phyloP scores from a whole-genome alignment of 2,329 filamentous ascomycete species.

The Pseudopithomyces chartarum region DNA sequence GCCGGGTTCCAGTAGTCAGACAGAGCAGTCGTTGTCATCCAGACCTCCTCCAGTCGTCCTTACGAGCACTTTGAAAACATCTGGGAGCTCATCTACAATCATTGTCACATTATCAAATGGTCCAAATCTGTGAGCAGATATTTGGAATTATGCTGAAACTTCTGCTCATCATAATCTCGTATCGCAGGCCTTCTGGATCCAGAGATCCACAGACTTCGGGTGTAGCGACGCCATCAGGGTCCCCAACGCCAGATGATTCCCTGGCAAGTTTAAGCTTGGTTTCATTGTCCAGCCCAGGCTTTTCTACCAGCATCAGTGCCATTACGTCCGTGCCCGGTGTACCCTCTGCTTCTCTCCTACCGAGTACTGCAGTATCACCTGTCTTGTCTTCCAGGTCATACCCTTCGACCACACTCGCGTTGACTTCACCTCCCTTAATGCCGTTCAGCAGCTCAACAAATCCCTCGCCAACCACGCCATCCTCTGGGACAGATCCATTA shows the following conservation, averaged over 20 bases:
- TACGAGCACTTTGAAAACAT: conserved; percentile 4
- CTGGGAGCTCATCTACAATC: conserved; percentile 2
- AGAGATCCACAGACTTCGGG: background rate
- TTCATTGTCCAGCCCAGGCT: background rate
- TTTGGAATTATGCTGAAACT: background rate
- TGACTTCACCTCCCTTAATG: background rate
- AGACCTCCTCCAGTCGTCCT: background rate
- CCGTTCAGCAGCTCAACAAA: background rate
- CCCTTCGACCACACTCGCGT: background rate
- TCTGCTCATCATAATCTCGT: background rate
- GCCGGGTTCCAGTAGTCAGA: background rate
- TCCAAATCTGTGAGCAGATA: background rate
- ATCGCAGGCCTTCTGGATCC: background rate
- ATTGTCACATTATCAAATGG: background rate
- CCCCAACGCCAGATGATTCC: background rate
- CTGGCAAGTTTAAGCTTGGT: background rate
- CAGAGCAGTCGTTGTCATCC: background rate
- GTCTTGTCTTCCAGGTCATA: background rate
- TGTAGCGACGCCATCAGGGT: background rate
- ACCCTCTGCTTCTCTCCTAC: background rate
- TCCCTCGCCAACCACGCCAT: background rate
- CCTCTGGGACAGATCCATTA: background rate
- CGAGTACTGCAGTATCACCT: background rate
- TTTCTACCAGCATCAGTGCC: background rate
- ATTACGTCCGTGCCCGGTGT: background rate